These are phyloP conservation scores for Phialophora macrospora DNA, from an alignment of 2,329 filamentous ascomycete genomes.

Conservation along the genomic window DNA sequence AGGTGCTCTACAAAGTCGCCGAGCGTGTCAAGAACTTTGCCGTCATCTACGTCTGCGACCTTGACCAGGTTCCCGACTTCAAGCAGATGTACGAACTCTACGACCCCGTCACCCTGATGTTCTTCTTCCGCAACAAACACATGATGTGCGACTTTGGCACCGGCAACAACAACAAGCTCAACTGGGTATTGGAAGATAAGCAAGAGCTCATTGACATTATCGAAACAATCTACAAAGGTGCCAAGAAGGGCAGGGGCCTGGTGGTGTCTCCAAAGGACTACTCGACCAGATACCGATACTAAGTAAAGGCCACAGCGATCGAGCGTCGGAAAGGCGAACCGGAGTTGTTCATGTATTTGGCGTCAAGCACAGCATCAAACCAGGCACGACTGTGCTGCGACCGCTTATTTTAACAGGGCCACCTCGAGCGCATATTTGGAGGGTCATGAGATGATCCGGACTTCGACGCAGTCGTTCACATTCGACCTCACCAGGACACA, in stretches of 20 bases:
- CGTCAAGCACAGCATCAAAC: neutral
- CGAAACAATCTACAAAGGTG: conserved; percentile 97
- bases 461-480: neutral
- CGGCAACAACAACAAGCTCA: conserved; percentile 98
- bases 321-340: no score
- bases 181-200: conserved; percentile 96
- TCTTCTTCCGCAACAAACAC: conserved; percentile 91
- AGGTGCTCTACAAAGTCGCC: conserved; percentile 92
- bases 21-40: conserved; percentile 93
- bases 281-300: conserved; percentile 72
- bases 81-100: conserved; percentile 95
- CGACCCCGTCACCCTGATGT: conserved; percentile 94
- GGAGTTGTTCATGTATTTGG: neutral
- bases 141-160: conserved; percentile 89
- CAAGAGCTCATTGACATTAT: conserved; percentile 98
- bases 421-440: neutral
- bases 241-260: conserved; percentile 95
- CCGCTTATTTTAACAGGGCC: neutral
- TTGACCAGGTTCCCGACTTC: conserved; percentile 89
- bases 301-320: neutral
- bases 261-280: conserved; percentile 94
- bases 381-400: neutral
- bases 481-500: neutral
- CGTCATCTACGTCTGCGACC: conserved; percentile 91
- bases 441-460: neutral